Percentiles rank a stretch among this genome's conserved stretches.
Conservation (phyloP, 2,329 filamentous ascomycete genomes). For the Coleophoma cylindrospora region DNA sequence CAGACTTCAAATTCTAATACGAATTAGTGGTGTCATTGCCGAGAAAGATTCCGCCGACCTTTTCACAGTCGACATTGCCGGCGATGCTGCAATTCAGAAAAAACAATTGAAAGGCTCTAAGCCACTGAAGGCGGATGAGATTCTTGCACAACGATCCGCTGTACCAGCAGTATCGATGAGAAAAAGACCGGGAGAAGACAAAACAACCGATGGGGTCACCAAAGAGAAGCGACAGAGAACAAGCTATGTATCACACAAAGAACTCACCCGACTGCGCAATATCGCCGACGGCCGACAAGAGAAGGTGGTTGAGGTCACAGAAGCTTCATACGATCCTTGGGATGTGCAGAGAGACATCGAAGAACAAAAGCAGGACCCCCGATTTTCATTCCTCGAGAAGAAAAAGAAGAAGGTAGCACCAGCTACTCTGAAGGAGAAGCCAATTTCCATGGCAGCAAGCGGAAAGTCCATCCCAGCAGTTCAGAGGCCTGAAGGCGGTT, state of each 20-base stretch:
- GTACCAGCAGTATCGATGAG: conserved; percentile 73
- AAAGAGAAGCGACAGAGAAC: conserved; percentile 69
- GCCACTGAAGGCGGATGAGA: conserved; percentile 83
- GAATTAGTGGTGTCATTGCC: conserved; percentile 69
- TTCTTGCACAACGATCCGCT: conserved; percentile 77
- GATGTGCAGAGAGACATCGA: conserved; percentile 41
- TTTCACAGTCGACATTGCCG: conserved; percentile 75
- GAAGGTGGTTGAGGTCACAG: conserved; percentile 40
- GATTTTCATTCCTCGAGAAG: conserved; percentile 63
- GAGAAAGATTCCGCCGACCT: conserved; percentile 81
- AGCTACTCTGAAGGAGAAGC: conserved; percentile 67
- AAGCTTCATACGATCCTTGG: conserved; percentile 79
- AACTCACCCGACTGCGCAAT: conserved; percentile 70
- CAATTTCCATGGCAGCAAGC: conserved; percentile 76
- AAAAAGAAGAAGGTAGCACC: conserved; percentile 66
- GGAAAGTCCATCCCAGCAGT: conserved; percentile 79
- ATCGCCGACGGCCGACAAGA: conserved; percentile 67
- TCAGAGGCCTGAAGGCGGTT: conserved; percentile 71
- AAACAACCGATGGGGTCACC: conserved; percentile 68
- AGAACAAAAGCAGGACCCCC: conserved; percentile 40
- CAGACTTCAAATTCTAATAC: conserved; percentile 5
- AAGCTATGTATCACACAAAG: conserved; percentile 79
- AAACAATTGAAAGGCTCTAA: conserved; percentile 68
- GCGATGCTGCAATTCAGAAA: conserved; percentile 60
- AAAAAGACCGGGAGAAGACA: conserved; percentile 64